phyloP scores from a whole-genome alignment of 345 rosid genomes.

The Eucalyptus sp. region DNA sequence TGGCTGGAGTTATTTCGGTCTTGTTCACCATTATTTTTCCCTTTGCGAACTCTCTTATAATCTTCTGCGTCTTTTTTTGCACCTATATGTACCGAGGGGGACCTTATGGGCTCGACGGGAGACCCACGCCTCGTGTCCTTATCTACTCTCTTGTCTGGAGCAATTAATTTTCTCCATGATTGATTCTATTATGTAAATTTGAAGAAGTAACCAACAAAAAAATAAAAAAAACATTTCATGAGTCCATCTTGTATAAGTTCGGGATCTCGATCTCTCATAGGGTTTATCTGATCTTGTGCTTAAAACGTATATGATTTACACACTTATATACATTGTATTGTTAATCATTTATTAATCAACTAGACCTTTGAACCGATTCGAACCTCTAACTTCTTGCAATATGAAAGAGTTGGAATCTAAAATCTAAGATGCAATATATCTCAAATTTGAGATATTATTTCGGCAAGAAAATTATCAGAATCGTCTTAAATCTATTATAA shows the following conservation, averaged over 20 bases:
- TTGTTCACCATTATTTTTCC: background rate
- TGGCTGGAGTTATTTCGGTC: background rate
- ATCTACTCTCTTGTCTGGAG: background rate
- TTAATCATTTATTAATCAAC: background rate
- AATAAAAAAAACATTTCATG: background rate
- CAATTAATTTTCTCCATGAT: background rate
- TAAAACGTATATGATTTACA: background rate
- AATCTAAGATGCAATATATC: background rate
- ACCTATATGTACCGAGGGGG: background rate
- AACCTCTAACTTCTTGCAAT: background rate
- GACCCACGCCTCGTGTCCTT: background rate
- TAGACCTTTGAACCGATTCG: accelerated
- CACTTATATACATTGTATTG: background rate
- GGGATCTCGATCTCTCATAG: background rate
- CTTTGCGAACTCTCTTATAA: background rate
- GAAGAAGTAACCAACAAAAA: background rate
- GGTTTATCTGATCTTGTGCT: background rate
- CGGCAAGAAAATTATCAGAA: too few species aligned
- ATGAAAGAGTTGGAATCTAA: background rate
- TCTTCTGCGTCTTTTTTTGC: background rate
- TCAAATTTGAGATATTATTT: background rate
- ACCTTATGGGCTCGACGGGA: background rate
- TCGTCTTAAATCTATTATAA: accelerated
- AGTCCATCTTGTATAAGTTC: background rate
- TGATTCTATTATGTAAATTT: background rate